Base-by-base conservation (phyloP, 805 yeast genomes). In the Schwanniomyces sp. region DNA sequence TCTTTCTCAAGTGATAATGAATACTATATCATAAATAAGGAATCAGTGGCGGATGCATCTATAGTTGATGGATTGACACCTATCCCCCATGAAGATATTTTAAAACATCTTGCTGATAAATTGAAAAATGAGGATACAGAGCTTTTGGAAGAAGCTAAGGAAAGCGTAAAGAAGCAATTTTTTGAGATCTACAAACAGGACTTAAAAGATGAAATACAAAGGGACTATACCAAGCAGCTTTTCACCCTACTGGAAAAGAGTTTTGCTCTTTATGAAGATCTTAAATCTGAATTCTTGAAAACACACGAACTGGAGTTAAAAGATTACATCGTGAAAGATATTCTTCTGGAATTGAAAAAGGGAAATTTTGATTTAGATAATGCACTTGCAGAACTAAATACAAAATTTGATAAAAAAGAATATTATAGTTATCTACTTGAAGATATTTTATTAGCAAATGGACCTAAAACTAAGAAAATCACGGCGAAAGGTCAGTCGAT, bases 271-370 rank as follows among this genome's bases (percentile, higher is more conserved):
- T 49, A 41, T 43, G 52, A 53, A 21, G 46, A 46, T 30, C 44
- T 56, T 48, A 51, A 50, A 40, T 41, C 54, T 5, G 50, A 54
- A 9, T 56, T 48, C 41, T 46, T 48, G 34, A 45, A 46, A 38
- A 34, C 45, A 11, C 34, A 54, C 40, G 32, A 40, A 36, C 42
- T 46, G 11, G 48, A 48, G 12, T 45, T 56, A 24, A 44, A 47
- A 34, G 47, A 50, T 11, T 43, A 45, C 21, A 52, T 53, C 3
- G 34, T 56, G 16, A 29, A 49, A 40, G 54, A 54, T 40, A 41
- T 49, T 9, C 39, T 52, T 25, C 40, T 41, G 32, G 44, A 50
- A 18, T 29, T 53, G 21, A 41, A 47, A 7, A 25, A 37, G 8
- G 45, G 43, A 7, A 46, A 47, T n/a, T 24, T 25, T n/a, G 8